A percentile compares a stretch with the other conserved stretches of the same genome.
Conservation (phyloP, 2,329 filamentous ascomycete species). For the Hymenoscyphus infarciens region DNA sequence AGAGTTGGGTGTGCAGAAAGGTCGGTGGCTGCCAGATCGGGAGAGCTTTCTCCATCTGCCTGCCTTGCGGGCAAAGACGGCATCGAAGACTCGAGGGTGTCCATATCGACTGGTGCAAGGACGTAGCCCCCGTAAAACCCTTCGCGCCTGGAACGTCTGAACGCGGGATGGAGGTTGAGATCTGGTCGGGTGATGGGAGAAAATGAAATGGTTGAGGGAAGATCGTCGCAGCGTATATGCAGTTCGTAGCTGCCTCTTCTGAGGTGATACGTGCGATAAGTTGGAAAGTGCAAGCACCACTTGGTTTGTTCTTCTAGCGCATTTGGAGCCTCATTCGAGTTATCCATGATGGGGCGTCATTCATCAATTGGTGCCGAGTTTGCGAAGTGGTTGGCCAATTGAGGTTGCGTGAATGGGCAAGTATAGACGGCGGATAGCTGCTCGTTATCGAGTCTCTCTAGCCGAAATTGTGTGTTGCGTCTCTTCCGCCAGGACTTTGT, state of each 20-base stretch:
- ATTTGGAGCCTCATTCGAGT: background rate
- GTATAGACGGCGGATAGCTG: background rate
- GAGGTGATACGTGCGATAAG: constrained; percentile 20
- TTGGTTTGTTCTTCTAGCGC: background rate
- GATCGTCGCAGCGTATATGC: constrained; percentile 8
- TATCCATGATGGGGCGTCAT: background rate
- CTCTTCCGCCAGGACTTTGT: background rate
- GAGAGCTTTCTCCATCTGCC: background rate
- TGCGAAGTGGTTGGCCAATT: background rate
- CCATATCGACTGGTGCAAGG: background rate
- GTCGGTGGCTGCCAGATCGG: background rate
- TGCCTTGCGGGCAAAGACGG: background rate
- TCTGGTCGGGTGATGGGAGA: background rate
- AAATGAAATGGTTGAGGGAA: background rate
- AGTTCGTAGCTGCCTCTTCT: constrained; percentile 10
- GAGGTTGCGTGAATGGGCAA: constrained; percentile 1
- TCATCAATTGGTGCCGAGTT: background rate
- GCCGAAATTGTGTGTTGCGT: background rate
- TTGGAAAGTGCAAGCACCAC: constrained; percentile 22
- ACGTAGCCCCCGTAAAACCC: constrained; percentile 1
- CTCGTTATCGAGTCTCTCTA: background rate
- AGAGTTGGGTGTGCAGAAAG: constrained; percentile 15
- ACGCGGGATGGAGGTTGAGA: background rate
- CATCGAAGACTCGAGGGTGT: background rate
- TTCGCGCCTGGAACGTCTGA: background rate